These are phyloP conservation scores for Nicotiana tomentosiformis DNA, from an alignment of 257 asterid genomes.

Conservation along the genomic window DNA sequence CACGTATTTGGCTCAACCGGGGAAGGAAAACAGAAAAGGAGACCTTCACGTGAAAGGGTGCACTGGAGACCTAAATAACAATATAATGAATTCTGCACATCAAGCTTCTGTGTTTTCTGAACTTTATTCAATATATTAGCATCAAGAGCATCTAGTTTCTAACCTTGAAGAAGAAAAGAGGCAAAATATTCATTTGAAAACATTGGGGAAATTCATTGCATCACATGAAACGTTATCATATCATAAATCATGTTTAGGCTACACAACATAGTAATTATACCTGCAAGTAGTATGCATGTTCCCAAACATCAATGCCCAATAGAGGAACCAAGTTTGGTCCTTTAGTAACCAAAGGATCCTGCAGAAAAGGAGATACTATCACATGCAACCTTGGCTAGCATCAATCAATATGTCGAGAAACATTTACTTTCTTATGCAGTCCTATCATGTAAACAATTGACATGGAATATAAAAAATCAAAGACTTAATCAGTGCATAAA, in stretches of 20 bases:
- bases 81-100: not conserved
- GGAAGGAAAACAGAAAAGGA: too few relatives aligned
- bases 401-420: not conserved
- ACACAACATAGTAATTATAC: conserved; percentile 17
- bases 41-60: not conserved
- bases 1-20: not conserved
- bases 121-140: not conserved
- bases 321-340: conserved; percentile 63
- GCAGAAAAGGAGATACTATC: conserved; percentile 3
- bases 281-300: conserved; percentile 84
- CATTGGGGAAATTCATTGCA: not conserved
- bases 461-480: not conserved
- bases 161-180: not conserved
- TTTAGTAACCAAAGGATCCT: conserved; percentile 73
- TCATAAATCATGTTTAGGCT: not conserved
- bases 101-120: not conserved
- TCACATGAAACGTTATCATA: not conserved
- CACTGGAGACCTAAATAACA: not conserved
- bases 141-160: not conserved
- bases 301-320: conserved; percentile 83
- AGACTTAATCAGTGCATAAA: not conserved
- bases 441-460: not conserved
- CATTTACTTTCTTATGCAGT: not conserved
- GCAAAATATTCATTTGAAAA: not conserved
- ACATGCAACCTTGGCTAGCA: not conserved